Evolutionary conservation across 352 stramenopile species (phyloP).

Genomic region (Globisporangium carolinianum): DNA sequence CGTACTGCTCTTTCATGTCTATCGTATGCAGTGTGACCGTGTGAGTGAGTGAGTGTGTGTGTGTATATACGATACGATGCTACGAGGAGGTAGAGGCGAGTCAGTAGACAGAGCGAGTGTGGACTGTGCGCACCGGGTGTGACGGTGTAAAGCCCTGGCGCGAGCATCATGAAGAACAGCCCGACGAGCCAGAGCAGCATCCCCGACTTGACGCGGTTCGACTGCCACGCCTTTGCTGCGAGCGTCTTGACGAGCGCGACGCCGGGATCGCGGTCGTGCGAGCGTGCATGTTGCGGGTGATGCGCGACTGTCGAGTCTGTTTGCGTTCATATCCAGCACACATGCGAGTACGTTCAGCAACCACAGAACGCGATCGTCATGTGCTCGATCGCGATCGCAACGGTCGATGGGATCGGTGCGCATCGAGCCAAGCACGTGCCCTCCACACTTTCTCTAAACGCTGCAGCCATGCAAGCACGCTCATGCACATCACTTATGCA

Average conservation of each 20-base stretch:
- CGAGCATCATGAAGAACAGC: conserved; percentile 79
- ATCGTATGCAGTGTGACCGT: background rate
- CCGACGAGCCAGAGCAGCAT: conserved; percentile 64
- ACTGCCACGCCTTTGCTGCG: conserved; percentile 43
- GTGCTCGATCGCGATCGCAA: too few relatives aligned
- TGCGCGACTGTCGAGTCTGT: conserved; percentile 1
- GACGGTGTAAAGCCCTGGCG: conserved; percentile 44
- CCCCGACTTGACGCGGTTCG: conserved; percentile 57
- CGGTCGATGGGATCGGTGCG: too few relatives aligned
- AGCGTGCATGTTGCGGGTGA: background rate
- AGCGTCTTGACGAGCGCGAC: conserved; percentile 48
- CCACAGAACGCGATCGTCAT: background rate
- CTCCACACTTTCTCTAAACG: too few relatives aligned
- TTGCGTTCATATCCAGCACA: background rate
- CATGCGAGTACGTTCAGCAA: background rate
- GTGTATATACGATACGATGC: background rate
- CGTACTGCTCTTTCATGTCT: conserved; percentile 73
- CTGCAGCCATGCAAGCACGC: background rate
- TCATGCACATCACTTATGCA: background rate
- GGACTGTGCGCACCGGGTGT: conserved; percentile 24
- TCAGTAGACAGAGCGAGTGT: too few relatives aligned
- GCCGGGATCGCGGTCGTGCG: conserved; percentile 24
- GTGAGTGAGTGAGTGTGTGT: background rate
- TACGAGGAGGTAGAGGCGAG: too few relatives aligned
- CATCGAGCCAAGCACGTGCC: too few relatives aligned